Base-by-base conservation (phyloP, 2,329 filamentous ascomycete species). In the Trichoderma arundinaceum region DNA sequence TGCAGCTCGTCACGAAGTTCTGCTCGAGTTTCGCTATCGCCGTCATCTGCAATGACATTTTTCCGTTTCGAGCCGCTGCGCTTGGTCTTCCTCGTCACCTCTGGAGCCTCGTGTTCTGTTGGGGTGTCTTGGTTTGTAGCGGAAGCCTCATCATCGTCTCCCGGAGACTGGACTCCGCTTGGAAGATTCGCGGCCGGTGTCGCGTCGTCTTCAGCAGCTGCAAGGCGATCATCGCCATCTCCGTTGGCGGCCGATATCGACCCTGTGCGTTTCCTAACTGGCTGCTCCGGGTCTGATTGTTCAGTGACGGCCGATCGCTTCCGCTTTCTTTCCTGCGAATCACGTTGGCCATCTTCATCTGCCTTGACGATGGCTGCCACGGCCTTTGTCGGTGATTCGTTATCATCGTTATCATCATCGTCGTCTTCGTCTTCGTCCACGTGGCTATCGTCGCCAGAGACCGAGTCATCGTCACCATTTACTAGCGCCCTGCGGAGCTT, bases 401-500 rank as follows among this genome's bases (percentile, higher is more conserved):
- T 77, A 39, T 72, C 74, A 51, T 75, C 77, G 33, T 78, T 80
- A 28, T 72, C 74, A 68, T 60, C 48, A 33, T 72, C 73, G 13
- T 59, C 67, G 73, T 79, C 79, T 49, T 79, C 79, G 48, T 78
- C 81, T 32, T 78, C 79, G 44, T 62, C 59, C 13, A 53, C 38
- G 41, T 72, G 73, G 22, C 58, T 67, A 73, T 82, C 73, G 68
- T 79, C 79, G 46, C 78, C 81, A 28, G 78, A 79, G 28, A 17
- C 72, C 32, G 77, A 78, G 28, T 82, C 80, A 28, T 79, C 78
- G 57, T 77, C 78, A 54, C 72, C 75, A 48, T 75, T 75, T 19
- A 73, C 71, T 41, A 76, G 72, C 10, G 74, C 72, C 68, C 89
- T 86, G 70, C 88, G 87, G 67, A 93, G 84, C 80, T 93, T 94